phyloP scores from a whole-genome alignment of 108 stramenopile species.

The Cyclotella kingstonii region DNA sequence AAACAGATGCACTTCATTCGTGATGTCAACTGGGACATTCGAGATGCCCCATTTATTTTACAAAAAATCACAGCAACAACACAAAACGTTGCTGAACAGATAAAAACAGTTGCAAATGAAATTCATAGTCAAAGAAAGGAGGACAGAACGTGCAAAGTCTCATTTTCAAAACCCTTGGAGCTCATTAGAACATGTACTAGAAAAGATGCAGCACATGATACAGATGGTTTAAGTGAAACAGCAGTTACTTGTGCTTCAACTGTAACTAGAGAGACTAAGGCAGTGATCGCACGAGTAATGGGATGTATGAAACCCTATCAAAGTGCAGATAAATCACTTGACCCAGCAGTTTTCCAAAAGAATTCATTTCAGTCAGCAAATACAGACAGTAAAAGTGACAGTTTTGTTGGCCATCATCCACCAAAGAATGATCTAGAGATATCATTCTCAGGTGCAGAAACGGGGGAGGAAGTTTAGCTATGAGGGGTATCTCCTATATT shows the following conservation, averaged over 20 bases:
- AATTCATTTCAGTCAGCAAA: background rate
- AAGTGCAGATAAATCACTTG: background rate
- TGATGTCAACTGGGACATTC: background rate
- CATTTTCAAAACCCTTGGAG: constrained; percentile 4
- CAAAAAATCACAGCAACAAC: constrained; percentile 10
- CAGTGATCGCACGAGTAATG: constrained; percentile 5
- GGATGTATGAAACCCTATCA: constrained; percentile 3
- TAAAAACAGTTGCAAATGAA: constrained; percentile 8
- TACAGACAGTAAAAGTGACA: constrained; percentile 3
- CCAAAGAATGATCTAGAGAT: no score
- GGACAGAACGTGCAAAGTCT: background rate
- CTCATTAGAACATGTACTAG: constrained; percentile 4
- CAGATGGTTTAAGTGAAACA: no score
- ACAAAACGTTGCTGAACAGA: constrained; percentile 7
- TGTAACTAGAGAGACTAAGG: background rate
- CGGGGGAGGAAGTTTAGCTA: background rate
- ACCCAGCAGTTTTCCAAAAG: background rate
- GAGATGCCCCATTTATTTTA: constrained; percentile 1
- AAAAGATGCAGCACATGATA: background rate
- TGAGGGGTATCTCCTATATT: background rate
- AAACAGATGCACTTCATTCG: background rate
- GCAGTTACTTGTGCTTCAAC: background rate
- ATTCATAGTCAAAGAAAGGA: background rate
- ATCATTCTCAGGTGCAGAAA: background rate
- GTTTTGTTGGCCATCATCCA: background rate